Evolutionary conservation across 2,329 filamentous ascomycete genomes (phyloP).

Genomic region (Aspergillus latus): DNA sequence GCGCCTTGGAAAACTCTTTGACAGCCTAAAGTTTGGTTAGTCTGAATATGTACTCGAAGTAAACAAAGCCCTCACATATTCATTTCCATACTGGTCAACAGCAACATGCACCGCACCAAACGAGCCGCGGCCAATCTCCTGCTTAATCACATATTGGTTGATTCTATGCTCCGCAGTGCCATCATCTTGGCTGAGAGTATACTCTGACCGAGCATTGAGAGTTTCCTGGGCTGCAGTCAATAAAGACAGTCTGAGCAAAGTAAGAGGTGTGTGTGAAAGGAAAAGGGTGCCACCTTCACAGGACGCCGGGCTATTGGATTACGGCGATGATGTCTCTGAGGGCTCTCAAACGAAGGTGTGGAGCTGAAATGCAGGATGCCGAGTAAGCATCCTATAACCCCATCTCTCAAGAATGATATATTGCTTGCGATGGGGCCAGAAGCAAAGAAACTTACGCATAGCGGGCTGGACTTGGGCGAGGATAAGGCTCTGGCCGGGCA

Average conservation of each 20-base stretch:
- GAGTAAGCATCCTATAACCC: constrained; percentile 16
- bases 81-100: constrained; percentile 82
- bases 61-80: constrained; percentile 69
- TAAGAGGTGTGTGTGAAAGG: neutral
- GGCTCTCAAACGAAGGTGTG: constrained; percentile 59
- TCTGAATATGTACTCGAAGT: constrained; percentile 8
- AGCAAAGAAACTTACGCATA: constrained; percentile 27
- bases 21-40: constrained; percentile 63
- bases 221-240: constrained; percentile 65
- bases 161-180: constrained; percentile 79
- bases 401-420: neutral
- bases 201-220: constrained; percentile 82
- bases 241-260: constrained; percentile 4
- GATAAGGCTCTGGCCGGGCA: constrained; percentile 16
- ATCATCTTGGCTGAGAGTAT: constrained; percentile 79
- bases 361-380: constrained; percentile 46
- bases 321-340: constrained; percentile 64
- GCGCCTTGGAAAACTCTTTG: constrained; percentile 95
- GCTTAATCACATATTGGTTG: constrained; percentile 91
- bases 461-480: constrained; percentile 25
- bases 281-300: constrained; percentile 55
- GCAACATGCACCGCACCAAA: constrained; percentile 93
- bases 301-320: constrained; percentile 59
- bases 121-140: constrained; percentile 95
- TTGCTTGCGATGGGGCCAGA: neutral